A percentile compares a stretch with the other conserved stretches of the same genome.
Conservation (phyloP, 805 yeast species). For the Sugiyamaella boreocaroliniensis region DNA sequence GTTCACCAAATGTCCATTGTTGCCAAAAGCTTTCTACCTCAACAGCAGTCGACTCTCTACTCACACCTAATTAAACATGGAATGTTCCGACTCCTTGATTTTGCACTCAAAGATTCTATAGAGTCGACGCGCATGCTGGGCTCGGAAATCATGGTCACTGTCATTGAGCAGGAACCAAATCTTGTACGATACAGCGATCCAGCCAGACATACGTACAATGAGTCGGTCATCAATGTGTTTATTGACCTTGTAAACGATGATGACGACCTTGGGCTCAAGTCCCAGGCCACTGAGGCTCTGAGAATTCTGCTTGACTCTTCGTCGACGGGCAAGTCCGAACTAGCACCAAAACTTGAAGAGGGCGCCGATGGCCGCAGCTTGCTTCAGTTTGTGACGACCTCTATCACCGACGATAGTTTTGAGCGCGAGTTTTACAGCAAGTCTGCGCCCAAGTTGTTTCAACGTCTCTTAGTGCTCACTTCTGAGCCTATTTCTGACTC, state of each 20-base stretch:
- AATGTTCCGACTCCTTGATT: constrained; percentile 59
- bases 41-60: constrained; percentile 61
- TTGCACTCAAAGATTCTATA: constrained; percentile 54
- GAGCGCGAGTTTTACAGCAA: constrained; percentile 54
- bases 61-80: constrained; percentile 59
- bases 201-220: constrained; percentile 2
- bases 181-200: constrained; percentile 35
- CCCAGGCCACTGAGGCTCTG: constrained; percentile 80
- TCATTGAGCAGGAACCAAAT: constrained; percentile 76
- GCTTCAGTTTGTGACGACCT: neutral
- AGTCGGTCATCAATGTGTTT: constrained; percentile 29
- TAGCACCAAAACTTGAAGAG: constrained; percentile 1
- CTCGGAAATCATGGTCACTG: constrained; percentile 70
- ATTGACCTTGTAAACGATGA: constrained; percentile 58
- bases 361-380: neutral
- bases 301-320: constrained; percentile 54
- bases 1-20: constrained; percentile 73
- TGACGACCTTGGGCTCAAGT: constrained; percentile 60
- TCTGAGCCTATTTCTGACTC: constrained; percentile 1
- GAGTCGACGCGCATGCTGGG: constrained; percentile 57
- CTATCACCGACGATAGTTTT: constrained; percentile 29
- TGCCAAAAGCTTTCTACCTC: constrained; percentile 58
- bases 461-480: constrained; percentile 37
- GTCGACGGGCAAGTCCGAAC: neutral
- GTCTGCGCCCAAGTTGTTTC: constrained; percentile 54